These are phyloP conservation scores for Globisporangium sylvaticum DNA, from an alignment of 352 stramenopile species.

Conservation along the genomic window DNA sequence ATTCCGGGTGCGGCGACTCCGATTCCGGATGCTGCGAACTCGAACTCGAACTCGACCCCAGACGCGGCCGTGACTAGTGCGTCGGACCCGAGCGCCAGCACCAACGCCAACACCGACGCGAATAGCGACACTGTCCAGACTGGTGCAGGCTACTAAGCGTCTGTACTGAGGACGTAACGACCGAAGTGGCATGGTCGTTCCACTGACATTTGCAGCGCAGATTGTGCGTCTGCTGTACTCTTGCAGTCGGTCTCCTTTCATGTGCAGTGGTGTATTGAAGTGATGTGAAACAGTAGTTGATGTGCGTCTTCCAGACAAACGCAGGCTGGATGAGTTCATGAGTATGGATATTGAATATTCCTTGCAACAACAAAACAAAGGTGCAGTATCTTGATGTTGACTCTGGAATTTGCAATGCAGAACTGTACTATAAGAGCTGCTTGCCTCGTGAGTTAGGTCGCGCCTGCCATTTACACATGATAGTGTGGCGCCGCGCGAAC, in stretches of 20 bases:
- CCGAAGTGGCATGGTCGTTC: too few relatives aligned
- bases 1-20: not conserved
- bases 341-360: not conserved
- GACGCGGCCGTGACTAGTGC: not conserved
- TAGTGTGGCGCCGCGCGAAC: too few relatives aligned
- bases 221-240: not conserved
- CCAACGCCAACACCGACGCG: not conserved
- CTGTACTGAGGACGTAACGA: not conserved
- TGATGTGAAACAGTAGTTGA: not conserved
- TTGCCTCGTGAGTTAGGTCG: too few relatives aligned
- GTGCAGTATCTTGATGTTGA: too few relatives aligned
- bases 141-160: not conserved
- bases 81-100: not conserved
- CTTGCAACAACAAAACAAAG: not conserved
- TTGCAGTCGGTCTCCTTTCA: not conserved
- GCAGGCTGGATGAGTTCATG: not conserved
- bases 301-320: not conserved
- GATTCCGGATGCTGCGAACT: not conserved
- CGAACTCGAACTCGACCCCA: not conserved
- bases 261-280: not conserved
- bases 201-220: not conserved
- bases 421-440: too few relatives aligned
- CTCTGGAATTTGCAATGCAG: too few relatives aligned
- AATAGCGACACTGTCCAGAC: not conserved
- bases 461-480: too few relatives aligned